Percentiles rank a stretch among this genome's conserved stretches.
Evolutionary conservation across 73 alveolate species (phyloP).

Genomic region (Paramecium sexaurelia): DNA sequence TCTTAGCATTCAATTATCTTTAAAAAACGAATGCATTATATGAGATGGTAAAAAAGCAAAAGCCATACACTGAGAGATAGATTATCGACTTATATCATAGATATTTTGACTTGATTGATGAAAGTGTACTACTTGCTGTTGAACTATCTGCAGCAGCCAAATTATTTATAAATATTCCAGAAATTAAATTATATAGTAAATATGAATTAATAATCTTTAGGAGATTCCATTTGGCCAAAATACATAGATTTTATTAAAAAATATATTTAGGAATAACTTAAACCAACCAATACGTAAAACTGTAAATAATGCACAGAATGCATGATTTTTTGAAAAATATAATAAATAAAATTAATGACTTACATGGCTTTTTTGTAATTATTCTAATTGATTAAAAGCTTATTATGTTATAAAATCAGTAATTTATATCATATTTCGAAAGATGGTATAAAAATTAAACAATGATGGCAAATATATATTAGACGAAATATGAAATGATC

Average conservation of each 20-base stretch:
- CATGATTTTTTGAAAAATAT: slow-evolving; percentile 1
- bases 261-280: neutral
- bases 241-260: neutral
- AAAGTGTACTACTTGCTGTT: neutral
- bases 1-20: slow-evolving; percentile 33
- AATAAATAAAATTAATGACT: no score
- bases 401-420: no score
- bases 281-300: neutral
- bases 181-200: slow-evolving; percentile 26
- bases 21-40: slow-evolving; percentile 50
- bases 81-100: slow-evolving; percentile 22
- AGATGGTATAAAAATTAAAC: neutral
- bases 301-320: slow-evolving; percentile 43
- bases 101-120: slow-evolving; percentile 53
- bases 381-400: no score
- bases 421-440: neutral
- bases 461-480: neutral
- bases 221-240: slow-evolving; percentile 39
- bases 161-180: neutral
- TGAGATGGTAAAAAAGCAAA: neutral
- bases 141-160: neutral
- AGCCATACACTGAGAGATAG: neutral
- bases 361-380: no score
- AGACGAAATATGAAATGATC: neutral
- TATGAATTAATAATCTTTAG: neutral